Conservation (phyloP, 352 stramenopile species). For the Halophytophthora polymorphica region DNA sequence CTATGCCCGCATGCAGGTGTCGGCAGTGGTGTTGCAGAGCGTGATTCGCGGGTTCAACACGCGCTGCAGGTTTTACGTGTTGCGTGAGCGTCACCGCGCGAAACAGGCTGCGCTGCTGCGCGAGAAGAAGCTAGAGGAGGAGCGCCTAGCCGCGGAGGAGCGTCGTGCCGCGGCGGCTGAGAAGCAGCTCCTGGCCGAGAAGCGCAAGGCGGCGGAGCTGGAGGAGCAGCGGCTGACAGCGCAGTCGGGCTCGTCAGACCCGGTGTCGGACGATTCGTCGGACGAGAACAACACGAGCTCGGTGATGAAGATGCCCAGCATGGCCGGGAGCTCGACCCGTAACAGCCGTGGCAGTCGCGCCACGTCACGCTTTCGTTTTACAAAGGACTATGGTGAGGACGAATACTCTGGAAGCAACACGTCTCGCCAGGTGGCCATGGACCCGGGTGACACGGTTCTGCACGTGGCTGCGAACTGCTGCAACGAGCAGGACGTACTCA, state of each 20-base stretch:
- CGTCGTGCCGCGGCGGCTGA: constrained; percentile 12
- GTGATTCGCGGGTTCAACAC: constrained; percentile 67
- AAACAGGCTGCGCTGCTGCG: constrained; percentile 37
- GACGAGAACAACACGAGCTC: constrained; percentile 44
- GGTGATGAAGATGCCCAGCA: constrained; percentile 22
- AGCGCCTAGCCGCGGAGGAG: constrained; percentile 24
- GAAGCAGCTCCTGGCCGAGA: constrained; percentile 33
- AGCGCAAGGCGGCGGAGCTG: constrained; percentile 43
- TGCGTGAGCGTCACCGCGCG: constrained; percentile 45
- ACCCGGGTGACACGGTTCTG: constrained; percentile 82
- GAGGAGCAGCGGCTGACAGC: constrained; percentile 62
- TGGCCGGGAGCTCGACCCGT: constrained; percentile 9
- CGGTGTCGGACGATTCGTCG: constrained; percentile 69
- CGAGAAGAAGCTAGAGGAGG: constrained; percentile 40
- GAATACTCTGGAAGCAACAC: constrained; percentile 39
- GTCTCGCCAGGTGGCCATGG: constrained; percentile 78
- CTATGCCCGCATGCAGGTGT: constrained; percentile 47
- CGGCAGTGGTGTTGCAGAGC: constrained; percentile 47
- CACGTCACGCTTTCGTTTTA: constrained; percentile 78
- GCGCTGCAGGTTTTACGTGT: constrained; percentile 47
- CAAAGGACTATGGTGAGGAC: constrained; percentile 72
- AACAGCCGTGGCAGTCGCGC: constrained; percentile 30
- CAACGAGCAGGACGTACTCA: constrained; percentile 83
- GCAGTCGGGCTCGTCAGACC: constrained; percentile 59
- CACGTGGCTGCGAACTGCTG: constrained; percentile 86